Base-by-base conservation (phyloP, 345 rosid species). In the Syzygium grande region DNA sequence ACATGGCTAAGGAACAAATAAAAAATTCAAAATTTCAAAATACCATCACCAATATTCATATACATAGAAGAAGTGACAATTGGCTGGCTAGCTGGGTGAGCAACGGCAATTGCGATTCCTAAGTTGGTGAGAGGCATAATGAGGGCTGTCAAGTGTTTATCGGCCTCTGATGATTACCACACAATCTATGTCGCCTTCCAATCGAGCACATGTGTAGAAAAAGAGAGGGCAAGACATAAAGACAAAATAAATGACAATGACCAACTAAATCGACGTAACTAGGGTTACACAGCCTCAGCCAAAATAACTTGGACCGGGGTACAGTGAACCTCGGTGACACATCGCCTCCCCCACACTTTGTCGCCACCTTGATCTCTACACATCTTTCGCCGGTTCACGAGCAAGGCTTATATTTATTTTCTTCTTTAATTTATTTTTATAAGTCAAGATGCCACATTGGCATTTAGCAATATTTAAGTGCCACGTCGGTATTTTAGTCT, bases 261-360 rank as follows among this genome's bases (percentile, higher is more conserved):
- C 10, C 78, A 3, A 22, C 22, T 65, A 29, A 65, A 65, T 30
- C 11, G 34, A 16, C 1, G 1, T 4, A 65, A 21, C 22, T 13
- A 1, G 0, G 25, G 13, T 34, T 34, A 68, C 13, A 9, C 21
- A 5, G 30, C 2, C 14, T 0, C 11, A 0, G 34, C 7, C 80
- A 9, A 30, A 68, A 30, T 34, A 68, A 68, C 79, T 30, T 30
- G 23, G 79, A 30, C 1, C 3, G 13, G 0, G 23, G 23, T 34
- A 68, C 16, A 30, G 23, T 17, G 34, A 59, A 59, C 3, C 46
- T 43, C 9, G 9, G 10, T 68, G 79, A 68, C 78, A 54, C 46
- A 17, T 68, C 0, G 0, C 80, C 49, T 34, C 11, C 13, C 9
- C 13, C 0, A 19, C 19, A 68, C 25, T 19, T 68, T 9, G 19